Conservation (phyloP, 176 grass and related monocot genomes). For the Triticum turgidum region DNA sequence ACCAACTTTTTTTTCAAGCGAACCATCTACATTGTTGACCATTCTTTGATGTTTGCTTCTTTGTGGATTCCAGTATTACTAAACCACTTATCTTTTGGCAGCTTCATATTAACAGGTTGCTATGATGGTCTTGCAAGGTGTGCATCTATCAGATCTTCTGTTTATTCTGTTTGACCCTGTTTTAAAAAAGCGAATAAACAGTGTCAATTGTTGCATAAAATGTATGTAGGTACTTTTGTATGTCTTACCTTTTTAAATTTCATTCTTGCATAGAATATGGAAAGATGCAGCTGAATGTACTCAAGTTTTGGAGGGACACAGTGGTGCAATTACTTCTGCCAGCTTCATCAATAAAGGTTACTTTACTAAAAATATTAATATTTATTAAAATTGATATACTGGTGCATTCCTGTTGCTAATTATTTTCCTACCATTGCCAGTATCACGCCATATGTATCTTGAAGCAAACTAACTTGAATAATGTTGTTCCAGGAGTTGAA, state of each 20-base stretch:
- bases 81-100: conserved; percentile 47
- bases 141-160: conserved; percentile 1
- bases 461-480: conserved; percentile 25
- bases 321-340: conserved; percentile 61
- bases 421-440: background rate
- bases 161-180: background rate
- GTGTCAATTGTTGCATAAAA: background rate
- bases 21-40: background rate
- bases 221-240: background rate
- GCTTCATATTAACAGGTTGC: conserved; percentile 85
- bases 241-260: conserved; percentile 1
- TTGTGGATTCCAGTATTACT: conserved; percentile 2
- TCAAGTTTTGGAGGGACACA: conserved; percentile 79
- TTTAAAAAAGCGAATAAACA: background rate
- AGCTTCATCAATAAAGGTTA: conserved; percentile 71
- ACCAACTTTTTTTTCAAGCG: background rate
- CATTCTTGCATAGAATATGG: conserved; percentile 70
- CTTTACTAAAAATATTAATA: background rate
- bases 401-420: background rate
- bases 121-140: conserved; percentile 88
- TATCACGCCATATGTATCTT: background rate
- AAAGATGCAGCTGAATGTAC: conserved; percentile 62
- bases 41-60: conserved; percentile 24
- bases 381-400: conserved; percentile 2
- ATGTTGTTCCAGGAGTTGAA: conserved; percentile 50